These are phyloP conservation scores for Mrakia frigida DNA, from an alignment of 768 basidiomycete species.

Conservation along the genomic window DNA sequence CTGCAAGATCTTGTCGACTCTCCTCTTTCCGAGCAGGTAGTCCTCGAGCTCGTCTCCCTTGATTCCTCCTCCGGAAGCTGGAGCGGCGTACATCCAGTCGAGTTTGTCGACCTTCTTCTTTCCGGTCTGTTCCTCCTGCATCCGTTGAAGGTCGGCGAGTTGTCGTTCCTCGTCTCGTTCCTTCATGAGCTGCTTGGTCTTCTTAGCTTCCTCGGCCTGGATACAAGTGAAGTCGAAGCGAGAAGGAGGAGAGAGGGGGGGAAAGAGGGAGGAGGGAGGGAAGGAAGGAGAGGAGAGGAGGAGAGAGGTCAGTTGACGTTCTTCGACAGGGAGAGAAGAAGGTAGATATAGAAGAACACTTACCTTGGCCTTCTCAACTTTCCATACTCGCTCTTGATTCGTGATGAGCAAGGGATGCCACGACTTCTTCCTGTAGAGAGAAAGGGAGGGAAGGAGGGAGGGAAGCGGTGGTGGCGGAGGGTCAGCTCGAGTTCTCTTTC, in stretches of 20 bases:
- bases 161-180: conserved; percentile 98
- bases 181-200: conserved; percentile 90
- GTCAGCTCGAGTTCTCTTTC: not conserved
- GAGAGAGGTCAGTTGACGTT: conserved; percentile 27
- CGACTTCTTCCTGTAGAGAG: conserved; percentile 54
- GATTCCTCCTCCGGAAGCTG: conserved; percentile 77
- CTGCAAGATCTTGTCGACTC: conserved; percentile 91
- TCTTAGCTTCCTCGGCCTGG: conserved; percentile 97
- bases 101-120: conserved; percentile 89
- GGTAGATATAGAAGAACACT: conserved; percentile 41
- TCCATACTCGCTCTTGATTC: conserved; percentile 71
- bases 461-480: not conserved
- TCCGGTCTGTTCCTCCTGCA: conserved; percentile 93
- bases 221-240: not conserved
- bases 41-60: conserved; percentile 92
- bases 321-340: not conserved
- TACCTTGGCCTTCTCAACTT: conserved; percentile 94
- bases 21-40: conserved; percentile 92
- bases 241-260: conserved; percentile 23
- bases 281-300: conserved; percentile 24
- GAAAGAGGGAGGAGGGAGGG: not conserved
- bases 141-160: conserved; percentile 86
- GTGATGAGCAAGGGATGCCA: conserved; percentile 98
- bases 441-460: conserved; percentile 7
- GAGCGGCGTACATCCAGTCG: conserved; percentile 99